Base-by-base conservation (phyloP, 768 basidiomycete species). In the Leucocoprinus birnbaumii region DNA sequence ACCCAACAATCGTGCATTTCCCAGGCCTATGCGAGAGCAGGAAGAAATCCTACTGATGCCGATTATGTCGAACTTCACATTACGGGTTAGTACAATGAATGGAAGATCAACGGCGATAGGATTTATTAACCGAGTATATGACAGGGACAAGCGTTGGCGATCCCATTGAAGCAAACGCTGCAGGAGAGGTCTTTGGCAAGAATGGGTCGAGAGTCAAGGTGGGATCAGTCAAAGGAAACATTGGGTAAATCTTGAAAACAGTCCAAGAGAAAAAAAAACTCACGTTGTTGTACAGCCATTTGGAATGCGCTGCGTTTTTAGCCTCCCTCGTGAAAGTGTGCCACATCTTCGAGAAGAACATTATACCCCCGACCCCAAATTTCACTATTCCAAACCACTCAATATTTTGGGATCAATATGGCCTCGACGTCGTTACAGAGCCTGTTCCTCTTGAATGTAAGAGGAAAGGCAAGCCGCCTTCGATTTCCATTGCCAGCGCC, bases 61-160 rank as follows among this genome's bases (percentile, higher is more conserved):
- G 79, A 80, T 55, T 82, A 68, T 57, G 68, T 81, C 0, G 80
- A 81, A 59, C 57, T 77, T 10, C 80, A 82, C 54, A 78, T 75
- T 18, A 80, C 80, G n/a, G 79, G 76, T 65, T 48, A 41, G 49
- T 44, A n/a, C n/a, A n/a, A n/a, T 40, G 1, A 9, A 42, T 35
- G 18, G 7, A 18, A 11, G 14, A 24, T 46, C 9, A 7, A 31
- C 31, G 6, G 31, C 11, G 9, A 14, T 25, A n/a, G 8, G 4
- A 18, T 48, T 41, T 34, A 44, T 8, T 18, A 37, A 27, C 7
- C 34, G 51, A 11, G 34, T 51, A 48, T n/a, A 34, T n/a, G 18
- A 27, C 37, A 65, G 64, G 64, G 16, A 80, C 80, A 2, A 70
- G 73, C 35, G 68, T 64, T 26, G 80, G 79, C 0, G 80, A 82